Evolutionary conservation across 352 stramenopile genomes (phyloP).

Genomic region (Pythium aquatile): DNA sequence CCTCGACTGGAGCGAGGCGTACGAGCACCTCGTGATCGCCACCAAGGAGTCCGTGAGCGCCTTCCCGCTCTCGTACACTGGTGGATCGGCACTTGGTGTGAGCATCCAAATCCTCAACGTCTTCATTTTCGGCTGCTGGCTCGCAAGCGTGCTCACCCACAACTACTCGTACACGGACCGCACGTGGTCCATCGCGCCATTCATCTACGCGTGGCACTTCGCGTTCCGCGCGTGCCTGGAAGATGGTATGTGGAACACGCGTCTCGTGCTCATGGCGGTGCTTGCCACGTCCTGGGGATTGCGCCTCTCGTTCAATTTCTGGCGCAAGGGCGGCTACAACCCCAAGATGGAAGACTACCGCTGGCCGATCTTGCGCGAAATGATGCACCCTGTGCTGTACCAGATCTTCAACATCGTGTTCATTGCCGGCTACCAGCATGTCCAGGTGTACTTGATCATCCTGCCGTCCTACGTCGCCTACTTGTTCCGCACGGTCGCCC

Average conservation of each 20-base stretch:
- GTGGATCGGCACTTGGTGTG: constrained; percentile 38
- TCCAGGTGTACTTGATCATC: constrained; percentile 80
- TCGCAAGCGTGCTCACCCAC: constrained; percentile 62
- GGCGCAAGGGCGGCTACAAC: constrained; percentile 87
- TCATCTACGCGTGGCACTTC: constrained; percentile 86
- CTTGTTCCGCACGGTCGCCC: constrained; percentile 33
- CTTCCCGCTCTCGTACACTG: constrained; percentile 39
- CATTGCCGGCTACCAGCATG: constrained; percentile 89
- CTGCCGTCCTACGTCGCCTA: constrained; percentile 74
- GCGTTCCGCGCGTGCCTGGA: constrained; percentile 46
- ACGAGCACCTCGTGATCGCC: constrained; percentile 35
- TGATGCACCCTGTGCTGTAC: constrained; percentile 80
- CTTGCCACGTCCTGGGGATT: constrained; percentile 86
- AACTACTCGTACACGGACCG: constrained; percentile 93
- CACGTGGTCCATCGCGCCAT: constrained; percentile 89
- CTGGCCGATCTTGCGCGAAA: constrained; percentile 81
- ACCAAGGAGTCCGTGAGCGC: constrained; percentile 32
- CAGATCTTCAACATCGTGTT: constrained; percentile 91
- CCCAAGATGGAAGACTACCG: constrained; percentile 92
- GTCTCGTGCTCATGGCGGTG: constrained; percentile 74
- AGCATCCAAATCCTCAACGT: constrained; percentile 45
- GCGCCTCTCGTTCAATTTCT: constrained; percentile 91
- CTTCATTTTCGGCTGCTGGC: constrained; percentile 48
- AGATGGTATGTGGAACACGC: constrained; percentile 57
- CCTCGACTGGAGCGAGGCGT: constrained; percentile 31